Base-by-base conservation (phyloP, 1,139 yeast genomes). In the Candida labiduridarum region DNA sequence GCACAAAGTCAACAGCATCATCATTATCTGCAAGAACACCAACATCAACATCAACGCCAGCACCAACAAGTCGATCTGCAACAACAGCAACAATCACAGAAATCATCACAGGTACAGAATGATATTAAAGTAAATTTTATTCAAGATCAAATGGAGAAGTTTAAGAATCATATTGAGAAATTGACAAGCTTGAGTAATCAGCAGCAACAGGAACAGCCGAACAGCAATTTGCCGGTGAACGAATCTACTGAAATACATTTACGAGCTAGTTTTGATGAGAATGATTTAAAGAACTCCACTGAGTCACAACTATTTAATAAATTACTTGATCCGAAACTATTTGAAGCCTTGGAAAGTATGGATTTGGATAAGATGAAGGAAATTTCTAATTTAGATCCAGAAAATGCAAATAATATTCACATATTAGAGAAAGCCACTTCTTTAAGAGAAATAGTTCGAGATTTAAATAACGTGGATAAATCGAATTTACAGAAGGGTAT, bases 291-390 rank as follows among this genome's bases (percentile, higher is more conserved):
- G 22, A 45, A 40, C 16, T 25, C 52, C 19, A 46, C 47, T 10
- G 57, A 57, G 30, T 55, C 53, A 29, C 57, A 57, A 43, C 49
- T 54, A 9, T 62, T 67, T 52, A 59, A 64, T 41, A 65, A 65
- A 49, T 53, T 68, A 25, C 61, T 69, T 41, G 72, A 68, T 52
- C 72, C 74, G 2, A 64, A 65, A 47, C 57, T 69, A 31, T 60
- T 66, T 45, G 68, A 66, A 50, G 71, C 70, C 1, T 56, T 68
- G 43, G 67, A 67, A 48, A 64, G 53, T 45, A 51, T 67, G 47
- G 69, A 68, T 54, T 59, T 66, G 43, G 68, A 66, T 36, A 62
- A 63, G 52, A 59, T 68, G 56, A 63, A 65, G 54, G 64, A 61
- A 38, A 60, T 59, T 9, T 55, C 64, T 15, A 56, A 53, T 39